Conservation (phyloP, 495 filamentous ascomycete species). For the Aspergillus campestris region DNA sequence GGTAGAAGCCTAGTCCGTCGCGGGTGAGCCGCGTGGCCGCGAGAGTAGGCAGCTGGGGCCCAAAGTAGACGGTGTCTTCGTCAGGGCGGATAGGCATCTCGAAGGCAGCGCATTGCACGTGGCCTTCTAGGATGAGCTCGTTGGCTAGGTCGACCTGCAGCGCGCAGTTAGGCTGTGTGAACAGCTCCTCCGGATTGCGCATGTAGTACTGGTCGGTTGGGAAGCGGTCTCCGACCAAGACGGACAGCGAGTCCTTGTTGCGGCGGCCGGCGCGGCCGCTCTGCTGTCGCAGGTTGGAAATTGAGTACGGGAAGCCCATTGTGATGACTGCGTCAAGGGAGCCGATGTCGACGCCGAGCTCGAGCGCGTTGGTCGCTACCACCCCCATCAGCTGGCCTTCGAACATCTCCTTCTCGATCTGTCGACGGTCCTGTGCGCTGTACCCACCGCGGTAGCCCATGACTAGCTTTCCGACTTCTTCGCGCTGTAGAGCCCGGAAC, state of each 20-base stretch:
- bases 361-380: constrained; percentile 85
- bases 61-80: constrained; percentile 74
- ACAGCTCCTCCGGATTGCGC: constrained; percentile 94
- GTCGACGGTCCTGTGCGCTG: constrained; percentile 82
- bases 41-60: constrained; percentile 61
- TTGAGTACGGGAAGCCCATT: constrained; percentile 89
- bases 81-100: constrained; percentile 82
- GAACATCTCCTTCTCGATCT: constrained; percentile 95
- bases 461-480: constrained; percentile 66
- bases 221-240: constrained; percentile 86
- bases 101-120: constrained; percentile 91
- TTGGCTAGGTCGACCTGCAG: constrained; percentile 87
- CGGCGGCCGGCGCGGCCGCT: constrained; percentile 86
- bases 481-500: constrained; percentile 58
- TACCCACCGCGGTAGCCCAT: constrained; percentile 98
- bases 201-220: constrained; percentile 95
- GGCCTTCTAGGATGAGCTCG: constrained; percentile 83
- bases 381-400: constrained; percentile 90
- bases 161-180: constrained; percentile 81
- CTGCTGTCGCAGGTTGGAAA: constrained; percentile 89
- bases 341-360: constrained; percentile 93
- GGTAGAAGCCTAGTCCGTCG: constrained; percentile 73
- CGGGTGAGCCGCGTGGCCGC: constrained; percentile 65
- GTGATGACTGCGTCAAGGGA: constrained; percentile 91
- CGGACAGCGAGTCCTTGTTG: constrained; percentile 88